Evolutionary conservation across 345 rosid genomes (phyloP), one percentile per base, ranked within the genome.

Genomic region (Geranium rotundifolium): DNA sequence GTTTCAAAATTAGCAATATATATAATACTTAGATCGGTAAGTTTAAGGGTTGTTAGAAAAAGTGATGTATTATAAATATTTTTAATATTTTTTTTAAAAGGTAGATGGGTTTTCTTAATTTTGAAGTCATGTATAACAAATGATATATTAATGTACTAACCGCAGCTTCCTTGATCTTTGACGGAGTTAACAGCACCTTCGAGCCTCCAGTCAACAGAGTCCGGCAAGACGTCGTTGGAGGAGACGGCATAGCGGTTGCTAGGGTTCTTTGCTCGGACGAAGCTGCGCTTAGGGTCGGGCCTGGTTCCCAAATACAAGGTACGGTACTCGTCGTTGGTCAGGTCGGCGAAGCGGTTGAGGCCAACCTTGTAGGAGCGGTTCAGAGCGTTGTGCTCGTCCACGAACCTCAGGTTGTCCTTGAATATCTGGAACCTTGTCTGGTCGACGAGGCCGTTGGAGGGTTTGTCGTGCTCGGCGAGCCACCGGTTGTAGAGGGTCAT

Each of bases 301-400:
- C n/a, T n/a, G n/a, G n/a, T n/a, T n/a, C n/a, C n/a, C n/a, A n/a
- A 58, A 67, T 67, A 81, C 71, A 34, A 49, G 46, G 75, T 62
- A 18, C 85, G 80, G 82, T 84, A 91, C 87, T 91, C 96, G 19
- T 82, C 86, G 69, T 91, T 88, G 30, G 90, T 86, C 29, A 91
- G 66, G 80, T 91, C 97, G n/a, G 95, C 86, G 15, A 91, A 91
- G 65, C 56, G 82, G 76, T 79, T 88, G 65, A 91, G 71, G 6
- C 95, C n/a, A n/a, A n/a, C n/a, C n/a, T n/a, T n/a, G n/a, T n/a
- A n/a, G n/a, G n/a, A n/a, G n/a, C n/a, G n/a, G 96, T 82, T 78
- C 70, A 61, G 71, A 1, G 85, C 61, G 69, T 88, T 91, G 66
- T 81, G 95, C 61, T 76, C 72, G 49, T 91, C 96, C 12, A 86